Evolutionary conservation across 2,329 filamentous ascomycete genomes (phyloP).

Genomic region (Fusarium dimerum): DNA sequence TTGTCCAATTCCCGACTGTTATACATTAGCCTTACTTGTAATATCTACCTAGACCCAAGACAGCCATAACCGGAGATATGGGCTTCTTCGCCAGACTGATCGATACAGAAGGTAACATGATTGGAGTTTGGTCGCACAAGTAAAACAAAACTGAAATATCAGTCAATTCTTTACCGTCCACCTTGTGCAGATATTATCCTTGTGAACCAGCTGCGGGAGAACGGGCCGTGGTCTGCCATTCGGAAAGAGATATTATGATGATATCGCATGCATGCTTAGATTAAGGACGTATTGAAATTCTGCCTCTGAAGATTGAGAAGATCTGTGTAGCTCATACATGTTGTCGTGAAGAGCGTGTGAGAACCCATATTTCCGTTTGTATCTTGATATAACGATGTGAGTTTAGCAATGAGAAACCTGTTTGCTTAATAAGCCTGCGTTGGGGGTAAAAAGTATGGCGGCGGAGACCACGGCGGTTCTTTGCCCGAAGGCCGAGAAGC

Average conservation of each 20-base stretch:
- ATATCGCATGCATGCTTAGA: no score
- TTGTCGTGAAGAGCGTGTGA: no score
- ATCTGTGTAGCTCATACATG: no score
- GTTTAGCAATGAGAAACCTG: neutral
- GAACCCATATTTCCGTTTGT: no score
- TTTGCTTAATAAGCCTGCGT: neutral
- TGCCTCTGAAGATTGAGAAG: no score
- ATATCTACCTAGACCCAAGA: constrained; percentile 34
- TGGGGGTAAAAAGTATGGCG: neutral
- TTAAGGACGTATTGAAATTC: no score
- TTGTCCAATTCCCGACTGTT: no score
- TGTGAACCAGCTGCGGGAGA: neutral
- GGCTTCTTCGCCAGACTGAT: constrained; percentile 39
- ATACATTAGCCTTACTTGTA: neutral
- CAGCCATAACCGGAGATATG: constrained; percentile 35
- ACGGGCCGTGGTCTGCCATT: neutral
- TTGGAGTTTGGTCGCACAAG: constrained; percentile 35
- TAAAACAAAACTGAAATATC: constrained; percentile 18
- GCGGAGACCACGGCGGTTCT: neutral
- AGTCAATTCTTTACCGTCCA: neutral
- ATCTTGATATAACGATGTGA: no score
- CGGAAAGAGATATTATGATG: no score
- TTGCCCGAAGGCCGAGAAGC: neutral
- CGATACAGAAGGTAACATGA: constrained; percentile 41
- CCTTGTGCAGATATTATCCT: neutral